phyloP scores from a whole-genome alignment of 139 green algal species.

The Nannochloris sp. region DNA sequence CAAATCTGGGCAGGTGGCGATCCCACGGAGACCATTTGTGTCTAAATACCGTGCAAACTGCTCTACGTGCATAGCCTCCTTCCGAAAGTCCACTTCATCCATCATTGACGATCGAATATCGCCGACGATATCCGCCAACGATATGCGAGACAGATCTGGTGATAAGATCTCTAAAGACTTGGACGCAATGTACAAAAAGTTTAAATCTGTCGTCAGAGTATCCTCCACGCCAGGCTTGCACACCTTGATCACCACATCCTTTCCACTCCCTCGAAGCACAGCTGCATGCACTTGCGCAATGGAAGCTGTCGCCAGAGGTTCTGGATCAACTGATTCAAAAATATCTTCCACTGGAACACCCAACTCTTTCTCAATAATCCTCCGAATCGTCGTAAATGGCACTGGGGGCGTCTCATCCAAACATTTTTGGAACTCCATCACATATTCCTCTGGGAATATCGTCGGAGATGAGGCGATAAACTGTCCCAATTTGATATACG shows the following conservation, averaged over 20 bases:
- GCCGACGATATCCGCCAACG: conserved; percentile 57
- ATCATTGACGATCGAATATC: conserved; percentile 76
- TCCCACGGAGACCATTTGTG: conserved; percentile 30
- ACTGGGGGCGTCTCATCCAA: conserved; percentile 83
- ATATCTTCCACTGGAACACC: conserved; percentile 52
- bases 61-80: conserved; percentile 69
- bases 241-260: conserved; percentile 86
- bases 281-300: conserved; percentile 90
- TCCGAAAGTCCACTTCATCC: conserved; percentile 83
- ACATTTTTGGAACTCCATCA: conserved; percentile 93
- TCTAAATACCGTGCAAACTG: conserved; percentile 78
- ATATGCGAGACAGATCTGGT: conserved; percentile 70
- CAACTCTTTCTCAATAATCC: conserved; percentile 54
- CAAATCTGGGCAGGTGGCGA: conserved; percentile 70
- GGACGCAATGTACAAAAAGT: conserved; percentile 68
- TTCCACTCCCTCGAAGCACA: conserved; percentile 57
- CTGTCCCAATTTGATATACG: conserved; percentile 91
- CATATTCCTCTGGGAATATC: conserved; percentile 91
- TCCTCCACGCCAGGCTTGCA: conserved; percentile 93
- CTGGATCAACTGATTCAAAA: conserved; percentile 75
- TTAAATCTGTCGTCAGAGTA: conserved; percentile 78
- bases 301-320: conserved; percentile 78
- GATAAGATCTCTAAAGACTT: conserved; percentile 74
- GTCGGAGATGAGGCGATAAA: conserved; percentile 90
- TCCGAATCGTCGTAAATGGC: conserved; percentile 58